Base-by-base conservation (phyloP, 106 monocot genomes). In the Platanthera zijinensis region DNA sequence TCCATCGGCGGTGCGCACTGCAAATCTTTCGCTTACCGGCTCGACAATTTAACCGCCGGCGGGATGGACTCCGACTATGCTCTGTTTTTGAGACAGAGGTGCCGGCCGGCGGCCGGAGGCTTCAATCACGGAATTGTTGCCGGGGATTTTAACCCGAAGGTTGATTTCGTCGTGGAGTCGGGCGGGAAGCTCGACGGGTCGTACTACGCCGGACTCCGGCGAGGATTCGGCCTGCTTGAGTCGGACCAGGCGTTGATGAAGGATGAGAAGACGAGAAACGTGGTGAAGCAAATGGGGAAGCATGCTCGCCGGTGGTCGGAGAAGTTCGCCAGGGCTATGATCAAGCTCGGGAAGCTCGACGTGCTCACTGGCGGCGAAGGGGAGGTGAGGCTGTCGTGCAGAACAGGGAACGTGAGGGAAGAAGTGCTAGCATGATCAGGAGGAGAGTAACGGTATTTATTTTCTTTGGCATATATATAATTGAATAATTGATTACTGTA, bases 1-100 rank as follows among this genome's bases (percentile, higher is more conserved):
- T 79, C 85, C 53, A 66, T 89, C 74, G 87, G 89, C 39, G 67
- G 69, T 6, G 75, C 87, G 7, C 86, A 87, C 74, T 91, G 91
- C 80, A 18, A 47, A 4, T 71, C 73, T 15, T 84, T 91, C 77
- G 9, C 10, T 39, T 18, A 73, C 49, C 74, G 83, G 13, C 52
- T 88, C 48, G 80, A 85, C 85, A 69, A 74, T 59, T 51, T 18
- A 75, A 74, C 52, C 32, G 30, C 22, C 22, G 53, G 22, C 14
- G 32, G 14, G 8, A 1, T 90, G 30, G 48, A 78, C 6, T 4
- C 32, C 8, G 6, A 5, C 7, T 74, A 73, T 47, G 76, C 77
- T 10, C 5, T 30, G 28, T 30, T 53, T 13, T 75, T 92, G 50
- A 84, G 48, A 59, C 2, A 3, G 13, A 49, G 19, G 10, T 88